A percentile compares a stretch with the other conserved stretches of the same genome.
These are phyloP conservation scores for Dictyostelium purpureum DNA, from an alignment of 78 protist genomes.

Conservation along the genomic window DNA sequence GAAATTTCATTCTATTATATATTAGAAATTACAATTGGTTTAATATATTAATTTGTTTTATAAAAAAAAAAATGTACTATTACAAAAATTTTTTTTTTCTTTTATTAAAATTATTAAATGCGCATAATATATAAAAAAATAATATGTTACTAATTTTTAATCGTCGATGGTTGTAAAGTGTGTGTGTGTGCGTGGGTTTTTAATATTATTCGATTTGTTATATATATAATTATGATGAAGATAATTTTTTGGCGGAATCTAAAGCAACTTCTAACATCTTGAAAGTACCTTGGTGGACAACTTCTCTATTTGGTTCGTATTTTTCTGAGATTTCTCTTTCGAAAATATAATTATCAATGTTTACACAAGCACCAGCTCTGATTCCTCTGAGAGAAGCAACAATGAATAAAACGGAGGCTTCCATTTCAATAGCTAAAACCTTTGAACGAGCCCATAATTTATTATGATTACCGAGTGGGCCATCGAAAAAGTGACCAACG, in stretches of 20 bases:
- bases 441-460: slow-evolving; percentile 73
- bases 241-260: slow-evolving; percentile 38
- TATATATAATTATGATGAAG: not conserved
- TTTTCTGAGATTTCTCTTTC: slow-evolving; percentile 78
- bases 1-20: too few relatives aligned
- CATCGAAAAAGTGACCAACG: slow-evolving; percentile 80
- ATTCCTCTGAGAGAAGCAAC: slow-evolving; percentile 69
- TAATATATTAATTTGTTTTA: too few relatives aligned
- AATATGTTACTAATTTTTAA: too few relatives aligned
- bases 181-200: too few relatives aligned
- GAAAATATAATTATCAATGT: slow-evolving; percentile 78
- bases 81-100: too few relatives aligned
- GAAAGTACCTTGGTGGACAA: slow-evolving; percentile 76
- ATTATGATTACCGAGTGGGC: slow-evolving; percentile 80
- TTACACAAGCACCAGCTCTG: slow-evolving; percentile 72
- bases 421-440: slow-evolving; percentile 81
- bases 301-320: slow-evolving; percentile 75
- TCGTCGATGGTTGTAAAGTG: too few relatives aligned
- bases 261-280: slow-evolving; percentile 69
- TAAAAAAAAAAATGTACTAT: too few relatives aligned
- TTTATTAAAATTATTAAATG: too few relatives aligned
- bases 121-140: too few relatives aligned
- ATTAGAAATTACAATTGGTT: too few relatives aligned
- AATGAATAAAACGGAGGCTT: slow-evolving; percentile 58
- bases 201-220: too few relatives aligned